phyloP scores from a whole-genome alignment of 1,139 yeast species.

The Hansenula lynferdii region DNA sequence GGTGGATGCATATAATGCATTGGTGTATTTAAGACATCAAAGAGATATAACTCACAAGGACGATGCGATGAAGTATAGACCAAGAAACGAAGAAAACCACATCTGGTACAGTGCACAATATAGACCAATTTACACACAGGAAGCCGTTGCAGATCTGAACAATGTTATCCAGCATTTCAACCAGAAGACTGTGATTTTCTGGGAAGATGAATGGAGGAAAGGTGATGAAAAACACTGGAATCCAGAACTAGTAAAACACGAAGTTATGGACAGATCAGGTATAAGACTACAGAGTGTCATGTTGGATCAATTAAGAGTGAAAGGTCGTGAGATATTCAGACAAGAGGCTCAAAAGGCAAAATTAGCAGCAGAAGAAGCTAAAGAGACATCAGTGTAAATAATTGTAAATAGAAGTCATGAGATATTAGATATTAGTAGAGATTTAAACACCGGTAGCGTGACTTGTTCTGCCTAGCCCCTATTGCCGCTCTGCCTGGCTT shows the following conservation, averaged over 20 bases:
- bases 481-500: no score
- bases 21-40: conserved; percentile 66
- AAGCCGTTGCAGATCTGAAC: conserved; percentile 83
- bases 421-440: no score
- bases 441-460: no score
- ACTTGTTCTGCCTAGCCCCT: no score
- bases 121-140: conserved; percentile 88
- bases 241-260: conserved; percentile 49
- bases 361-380: not conserved
- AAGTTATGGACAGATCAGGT: conserved; percentile 51
- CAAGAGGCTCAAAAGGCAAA: not conserved
- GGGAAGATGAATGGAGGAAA: conserved; percentile 87
- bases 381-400: not conserved
- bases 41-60: conserved; percentile 59
- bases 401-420: conserved; percentile 2
- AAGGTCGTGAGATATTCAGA: conserved; percentile 18
- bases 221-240: conserved; percentile 73
- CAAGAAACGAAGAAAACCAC: conserved; percentile 71
- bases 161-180: conserved; percentile 64
- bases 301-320: conserved; percentile 49
- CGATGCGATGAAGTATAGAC: conserved; percentile 65
- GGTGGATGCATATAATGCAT: conserved; percentile 66
- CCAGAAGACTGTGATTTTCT: conserved; percentile 47
- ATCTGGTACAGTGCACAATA: conserved; percentile 84
- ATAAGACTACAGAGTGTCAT: conserved; percentile 64